These are phyloP conservation scores for Trichophyton verrucosum DNA, from an alignment of 2,329 filamentous ascomycete species.

Conservation along the genomic window DNA sequence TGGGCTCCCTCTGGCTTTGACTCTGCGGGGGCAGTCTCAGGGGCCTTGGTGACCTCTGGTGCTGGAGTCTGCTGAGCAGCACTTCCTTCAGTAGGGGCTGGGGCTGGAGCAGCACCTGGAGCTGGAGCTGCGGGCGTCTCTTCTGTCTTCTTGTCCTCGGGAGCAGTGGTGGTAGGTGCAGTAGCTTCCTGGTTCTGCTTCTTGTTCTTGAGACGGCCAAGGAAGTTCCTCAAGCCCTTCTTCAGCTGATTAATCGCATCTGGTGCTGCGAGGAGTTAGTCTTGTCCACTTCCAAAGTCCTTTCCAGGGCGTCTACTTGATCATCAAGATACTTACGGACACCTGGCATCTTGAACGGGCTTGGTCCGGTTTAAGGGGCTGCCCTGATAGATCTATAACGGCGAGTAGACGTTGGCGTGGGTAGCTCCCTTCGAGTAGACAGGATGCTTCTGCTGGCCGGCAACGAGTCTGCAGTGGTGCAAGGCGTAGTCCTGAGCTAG, in stretches of 20 bases:
- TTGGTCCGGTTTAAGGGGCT: not conserved
- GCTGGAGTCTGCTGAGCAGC: constrained; percentile 8
- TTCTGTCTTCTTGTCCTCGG: constrained; percentile 12
- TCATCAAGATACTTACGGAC: constrained; percentile 21
- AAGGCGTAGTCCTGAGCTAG: not conserved
- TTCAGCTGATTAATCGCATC: constrained; percentile 24
- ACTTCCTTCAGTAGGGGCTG: constrained; percentile 8
- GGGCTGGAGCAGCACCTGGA: constrained; percentile 9
- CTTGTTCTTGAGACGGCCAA: constrained; percentile 23
- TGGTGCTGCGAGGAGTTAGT: constrained; percentile 17
- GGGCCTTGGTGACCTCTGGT: constrained; percentile 9
- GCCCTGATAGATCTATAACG: not conserved
- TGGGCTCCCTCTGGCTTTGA: constrained; percentile 20
- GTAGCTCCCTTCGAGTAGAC: not conserved
- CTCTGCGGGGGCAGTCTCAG: constrained; percentile 6
- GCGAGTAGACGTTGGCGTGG: not conserved
- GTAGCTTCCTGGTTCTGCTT: constrained; percentile 7
- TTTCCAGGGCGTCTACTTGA: not conserved
- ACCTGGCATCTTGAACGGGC: constrained; percentile 21
- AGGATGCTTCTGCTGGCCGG: not conserved
- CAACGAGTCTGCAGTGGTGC: not conserved
- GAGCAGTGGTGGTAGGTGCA: constrained; percentile 5
- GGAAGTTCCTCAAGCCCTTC: constrained; percentile 23
- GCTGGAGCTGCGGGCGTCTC: constrained; percentile 8
- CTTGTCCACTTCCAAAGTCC: not conserved